phyloP scores from a whole-genome alignment of 2,329 filamentous ascomycete genomes.

The Aureobasidium sp. region DNA sequence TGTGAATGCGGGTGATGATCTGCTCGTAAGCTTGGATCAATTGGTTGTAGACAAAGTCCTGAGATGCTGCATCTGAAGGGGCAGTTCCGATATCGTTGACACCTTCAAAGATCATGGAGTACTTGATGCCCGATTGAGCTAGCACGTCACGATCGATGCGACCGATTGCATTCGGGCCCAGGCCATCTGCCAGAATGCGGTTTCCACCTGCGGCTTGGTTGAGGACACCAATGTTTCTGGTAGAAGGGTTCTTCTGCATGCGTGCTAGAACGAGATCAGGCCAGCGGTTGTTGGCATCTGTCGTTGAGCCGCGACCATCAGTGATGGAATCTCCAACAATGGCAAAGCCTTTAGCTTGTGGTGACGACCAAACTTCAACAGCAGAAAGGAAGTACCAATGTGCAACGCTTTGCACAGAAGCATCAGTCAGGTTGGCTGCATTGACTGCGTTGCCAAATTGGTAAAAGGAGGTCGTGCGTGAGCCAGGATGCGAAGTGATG shows the following conservation, averaged over 20 bases:
- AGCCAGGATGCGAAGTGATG: constrained; percentile 58
- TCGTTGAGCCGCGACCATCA: constrained; percentile 52
- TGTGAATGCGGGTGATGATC: constrained; percentile 47
- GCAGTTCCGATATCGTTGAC: constrained; percentile 59
- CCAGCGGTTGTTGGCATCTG: constrained; percentile 53
- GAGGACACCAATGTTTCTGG: constrained; percentile 45
- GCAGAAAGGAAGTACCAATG: constrained; percentile 53
- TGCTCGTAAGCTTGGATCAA: constrained; percentile 51
- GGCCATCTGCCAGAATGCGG: constrained; percentile 50
- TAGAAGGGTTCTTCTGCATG: constrained; percentile 39
- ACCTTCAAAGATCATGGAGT: constrained; percentile 58
- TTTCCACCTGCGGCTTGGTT: constrained; percentile 66
- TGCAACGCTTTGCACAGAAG: constrained; percentile 20
- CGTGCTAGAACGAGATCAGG: constrained; percentile 47
- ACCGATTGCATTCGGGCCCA: constrained; percentile 52
- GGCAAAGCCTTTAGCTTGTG: constrained; percentile 36
- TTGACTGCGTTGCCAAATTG: constrained; percentile 48
- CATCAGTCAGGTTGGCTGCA: constrained; percentile 37
- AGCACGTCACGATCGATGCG: constrained; percentile 58
- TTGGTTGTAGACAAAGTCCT: constrained; percentile 39
- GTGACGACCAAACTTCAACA: constrained; percentile 46
- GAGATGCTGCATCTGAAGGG: constrained; percentile 34
- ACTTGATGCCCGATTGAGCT: constrained; percentile 47
- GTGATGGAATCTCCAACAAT: constrained; percentile 58
- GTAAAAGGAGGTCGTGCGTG: constrained; percentile 54